A percentile compares a stretch with the other conserved stretches of the same genome.
Evolutionary conservation across 371 early-diverging fungal species (phyloP).

Genomic region (Dinochytrium kinnereticum): DNA sequence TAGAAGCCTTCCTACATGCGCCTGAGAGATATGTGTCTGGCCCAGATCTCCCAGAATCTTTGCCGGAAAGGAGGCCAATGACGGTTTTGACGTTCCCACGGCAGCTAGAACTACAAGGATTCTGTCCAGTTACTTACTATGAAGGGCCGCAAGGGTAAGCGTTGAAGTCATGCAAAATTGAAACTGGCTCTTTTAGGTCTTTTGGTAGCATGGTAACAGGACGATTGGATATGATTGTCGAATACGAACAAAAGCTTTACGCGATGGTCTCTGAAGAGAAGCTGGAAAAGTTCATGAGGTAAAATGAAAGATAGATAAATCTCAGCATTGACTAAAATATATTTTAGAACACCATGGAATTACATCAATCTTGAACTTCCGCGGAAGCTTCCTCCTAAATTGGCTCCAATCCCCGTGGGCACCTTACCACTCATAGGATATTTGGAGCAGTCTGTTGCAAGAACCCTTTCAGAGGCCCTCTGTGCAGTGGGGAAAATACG

Average conservation of each 20-base stretch:
- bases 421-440: slow-evolving; percentile 54
- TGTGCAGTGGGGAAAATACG: slow-evolving; percentile 42
- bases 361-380: slow-evolving; percentile 47
- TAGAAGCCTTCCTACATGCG: slow-evolving; percentile 43
- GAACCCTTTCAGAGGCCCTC: slow-evolving; percentile 44
- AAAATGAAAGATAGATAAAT: no score
- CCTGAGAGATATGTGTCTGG: slow-evolving; percentile 46
- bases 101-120: slow-evolving; percentile 56
- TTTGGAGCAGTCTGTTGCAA: slow-evolving; percentile 55
- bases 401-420: slow-evolving; percentile 39
- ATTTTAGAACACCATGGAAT: slow-evolving; percentile 49
- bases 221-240: slow-evolving; percentile 39
- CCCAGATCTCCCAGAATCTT: slow-evolving; percentile 40
- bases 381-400: slow-evolving; percentile 52
- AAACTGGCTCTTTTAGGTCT: neutral
- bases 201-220: slow-evolving; percentile 51
- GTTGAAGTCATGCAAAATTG: neutral
- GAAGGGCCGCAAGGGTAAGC: slow-evolving; percentile 49
- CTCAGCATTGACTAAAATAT: neutral
- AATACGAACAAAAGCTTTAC: slow-evolving; percentile 53
- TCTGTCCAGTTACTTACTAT: slow-evolving; percentile 55
- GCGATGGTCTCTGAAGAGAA: slow-evolving; percentile 39
- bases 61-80: slow-evolving; percentile 39
- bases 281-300: slow-evolving; percentile 52
- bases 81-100: slow-evolving; percentile 52